Conservation (phyloP, 2,329 filamentous ascomycete genomes). For the Rhynchosporium graminicola region DNA sequence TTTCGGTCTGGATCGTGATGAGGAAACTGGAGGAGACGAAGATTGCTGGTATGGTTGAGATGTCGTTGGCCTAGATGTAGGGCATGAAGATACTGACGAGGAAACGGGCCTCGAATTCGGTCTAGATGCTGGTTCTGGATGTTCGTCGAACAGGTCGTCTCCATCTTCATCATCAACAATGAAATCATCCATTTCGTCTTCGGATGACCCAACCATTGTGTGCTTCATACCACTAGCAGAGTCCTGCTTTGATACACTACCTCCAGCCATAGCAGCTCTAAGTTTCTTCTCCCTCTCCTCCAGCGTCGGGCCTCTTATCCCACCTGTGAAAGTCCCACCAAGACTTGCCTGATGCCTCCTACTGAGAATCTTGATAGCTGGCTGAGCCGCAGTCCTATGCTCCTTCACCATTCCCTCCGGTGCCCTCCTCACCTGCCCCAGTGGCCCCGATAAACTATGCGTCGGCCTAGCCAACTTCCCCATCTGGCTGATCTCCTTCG, state of each 20-base stretch:
- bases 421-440: conserved; percentile 47
- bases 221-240: conserved; percentile 14
- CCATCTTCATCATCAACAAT: conserved; percentile 23
- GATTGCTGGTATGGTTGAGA: conserved; percentile 9
- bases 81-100: conserved; percentile 12
- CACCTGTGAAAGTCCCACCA: conserved; percentile 27
- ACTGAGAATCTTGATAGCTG: conserved; percentile 41
- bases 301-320: conserved; percentile 31
- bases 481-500: conserved; percentile 53
- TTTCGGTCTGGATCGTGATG: conserved; percentile 15
- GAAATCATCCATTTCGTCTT: conserved; percentile 29
- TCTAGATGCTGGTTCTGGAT: neutral
- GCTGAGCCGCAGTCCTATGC: conserved; percentile 48
- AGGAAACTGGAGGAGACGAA: conserved; percentile 1
- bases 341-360: neutral
- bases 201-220: conserved; percentile 33
- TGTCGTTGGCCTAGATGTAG: neutral
- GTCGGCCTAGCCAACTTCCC: conserved; percentile 48
- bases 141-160: conserved; percentile 34
- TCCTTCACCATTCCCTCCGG: conserved; percentile 57
- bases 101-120: conserved; percentile 5
- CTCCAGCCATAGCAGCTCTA: conserved; percentile 31
- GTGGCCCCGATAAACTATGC: conserved; percentile 40
- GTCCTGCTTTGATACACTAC: conserved; percentile 9
- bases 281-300: conserved; percentile 43